Percentiles rank a stretch among this genome's conserved stretches.
phyloP scores from a whole-genome alignment of 306 rosid species.

The Corylus avellana region DNA sequence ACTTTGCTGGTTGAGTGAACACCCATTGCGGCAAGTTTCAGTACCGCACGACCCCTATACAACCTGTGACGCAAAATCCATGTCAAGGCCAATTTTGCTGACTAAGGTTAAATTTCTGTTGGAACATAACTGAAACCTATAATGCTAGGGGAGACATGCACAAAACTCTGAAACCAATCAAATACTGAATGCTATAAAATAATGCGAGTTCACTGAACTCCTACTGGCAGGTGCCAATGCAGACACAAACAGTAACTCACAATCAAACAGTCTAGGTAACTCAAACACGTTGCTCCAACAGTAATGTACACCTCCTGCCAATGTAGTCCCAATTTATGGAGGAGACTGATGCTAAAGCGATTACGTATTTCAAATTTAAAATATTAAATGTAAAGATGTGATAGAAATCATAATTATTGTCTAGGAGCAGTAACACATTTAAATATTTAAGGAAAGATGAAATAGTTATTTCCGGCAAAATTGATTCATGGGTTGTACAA shows the following conservation, averaged over 20 bases:
- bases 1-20: slow-evolving; percentile 64
- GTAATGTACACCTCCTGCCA: neutral
- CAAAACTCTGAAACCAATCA: neutral
- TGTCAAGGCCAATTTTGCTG: neutral
- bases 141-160: no score
- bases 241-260: neutral
- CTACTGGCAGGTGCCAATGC: neutral
- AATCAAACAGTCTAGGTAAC: neutral
- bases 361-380: neutral
- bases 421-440: neutral
- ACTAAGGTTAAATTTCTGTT: no score
- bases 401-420: neutral
- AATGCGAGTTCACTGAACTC: neutral
- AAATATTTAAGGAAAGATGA: neutral
- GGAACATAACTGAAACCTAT: no score
- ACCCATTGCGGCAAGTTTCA: slow-evolving; percentile 73
- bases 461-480: neutral
- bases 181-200: neutral
- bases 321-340: no score
- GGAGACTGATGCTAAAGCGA: neutral
- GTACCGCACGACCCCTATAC: slow-evolving; percentile 62
- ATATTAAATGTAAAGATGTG: neutral
- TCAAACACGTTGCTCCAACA: neutral
- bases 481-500: neutral
- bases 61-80: slow-evolving; percentile 46